Evolutionary conservation across 2,329 filamentous ascomycete genomes (phyloP).

Genomic region (Microcyclospora tardicrescens): DNA sequence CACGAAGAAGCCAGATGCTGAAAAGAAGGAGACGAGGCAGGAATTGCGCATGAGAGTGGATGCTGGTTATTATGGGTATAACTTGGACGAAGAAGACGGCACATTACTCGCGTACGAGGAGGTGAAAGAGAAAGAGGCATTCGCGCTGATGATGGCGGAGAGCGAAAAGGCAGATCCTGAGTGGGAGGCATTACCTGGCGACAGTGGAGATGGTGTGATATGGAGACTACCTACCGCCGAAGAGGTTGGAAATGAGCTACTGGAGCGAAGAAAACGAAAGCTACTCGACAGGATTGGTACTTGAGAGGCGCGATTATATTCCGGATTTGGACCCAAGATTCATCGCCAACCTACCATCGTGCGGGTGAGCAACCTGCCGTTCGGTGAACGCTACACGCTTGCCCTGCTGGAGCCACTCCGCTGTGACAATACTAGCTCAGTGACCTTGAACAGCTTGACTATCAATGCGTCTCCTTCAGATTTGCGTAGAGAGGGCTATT

Average conservation of each 20-base stretch:
- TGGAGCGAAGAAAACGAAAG: conserved; percentile 71
- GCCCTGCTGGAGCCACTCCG: no score
- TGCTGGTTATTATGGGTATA: conserved; percentile 92
- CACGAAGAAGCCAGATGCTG: conserved; percentile 39
- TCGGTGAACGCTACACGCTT: no score
- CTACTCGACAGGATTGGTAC: conserved; percentile 51
- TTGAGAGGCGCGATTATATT: no score
- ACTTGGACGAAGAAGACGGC: conserved; percentile 80
- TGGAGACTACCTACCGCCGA: conserved; percentile 80
- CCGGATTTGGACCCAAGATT: no score
- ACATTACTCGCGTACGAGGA: conserved; percentile 67
- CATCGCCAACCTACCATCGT: no score
- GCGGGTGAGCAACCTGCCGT: no score
- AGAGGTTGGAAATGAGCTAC: conserved; percentile 86
- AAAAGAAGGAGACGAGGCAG: conserved; percentile 51
- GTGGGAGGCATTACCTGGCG: conserved; percentile 81
- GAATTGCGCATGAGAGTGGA: conserved; percentile 69
- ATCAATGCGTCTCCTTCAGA: no score
- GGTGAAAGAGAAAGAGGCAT: conserved; percentile 69
- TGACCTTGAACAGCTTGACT: no score
- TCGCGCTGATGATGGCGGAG: conserved; percentile 51
- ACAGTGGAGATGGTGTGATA: conserved; percentile 64
- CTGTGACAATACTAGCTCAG: no score
- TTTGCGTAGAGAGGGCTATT: no score
- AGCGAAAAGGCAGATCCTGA: conserved; percentile 29